Conservation (phyloP, 2,329 filamentous ascomycete species). For the Xylaria sp. region DNA sequence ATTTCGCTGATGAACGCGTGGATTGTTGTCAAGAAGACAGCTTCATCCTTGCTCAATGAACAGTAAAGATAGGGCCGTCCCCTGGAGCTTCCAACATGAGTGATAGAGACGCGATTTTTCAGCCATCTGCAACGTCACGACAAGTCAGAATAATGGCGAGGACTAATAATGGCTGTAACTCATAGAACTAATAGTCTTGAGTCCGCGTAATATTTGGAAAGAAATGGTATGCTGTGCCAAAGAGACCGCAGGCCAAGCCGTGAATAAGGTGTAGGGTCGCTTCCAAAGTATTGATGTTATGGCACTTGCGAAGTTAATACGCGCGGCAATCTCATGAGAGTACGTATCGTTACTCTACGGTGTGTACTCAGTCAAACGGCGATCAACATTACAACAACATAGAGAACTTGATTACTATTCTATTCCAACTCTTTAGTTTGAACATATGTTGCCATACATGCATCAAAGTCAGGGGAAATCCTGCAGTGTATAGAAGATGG, state of each 20-base stretch:
- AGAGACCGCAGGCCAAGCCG: neutral
- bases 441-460: too few species aligned
- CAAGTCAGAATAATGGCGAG: too few species aligned
- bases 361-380: neutral
- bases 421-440: neutral
- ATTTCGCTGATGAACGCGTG: neutral
- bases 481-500: too few species aligned
- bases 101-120: neutral
- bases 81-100: neutral
- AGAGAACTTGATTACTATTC: neutral
- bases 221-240: neutral
- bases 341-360: neutral
- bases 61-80: neutral
- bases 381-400: neutral
- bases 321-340: neutral
- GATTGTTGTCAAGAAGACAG: too few species aligned
- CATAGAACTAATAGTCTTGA: neutral
- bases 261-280: neutral
- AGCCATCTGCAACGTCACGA: neutral
- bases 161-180: neutral
- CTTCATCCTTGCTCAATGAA: too few species aligned
- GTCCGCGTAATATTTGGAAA: neutral
- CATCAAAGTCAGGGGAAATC: too few species aligned
- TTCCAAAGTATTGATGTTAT: neutral
- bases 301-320: neutral